Base-by-base conservation (phyloP, 2,329 filamentous ascomycete genomes). In the Penicillium olsonii region DNA sequence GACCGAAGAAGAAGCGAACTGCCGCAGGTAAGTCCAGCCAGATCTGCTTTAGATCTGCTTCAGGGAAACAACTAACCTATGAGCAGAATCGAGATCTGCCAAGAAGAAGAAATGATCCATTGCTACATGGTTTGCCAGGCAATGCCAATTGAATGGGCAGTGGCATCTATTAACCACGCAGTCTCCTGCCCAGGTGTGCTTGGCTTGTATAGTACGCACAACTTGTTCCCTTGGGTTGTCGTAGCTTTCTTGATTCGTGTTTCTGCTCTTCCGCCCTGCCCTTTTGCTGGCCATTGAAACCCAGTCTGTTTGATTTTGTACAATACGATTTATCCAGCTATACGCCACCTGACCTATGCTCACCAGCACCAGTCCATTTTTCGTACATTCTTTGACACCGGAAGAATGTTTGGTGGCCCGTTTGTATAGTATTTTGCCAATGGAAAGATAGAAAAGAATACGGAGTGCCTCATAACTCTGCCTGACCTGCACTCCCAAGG, bases 1-100 rank as follows among this genome's bases (percentile, higher is more conserved):
- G 87, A 37, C 91, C 92, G 7, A 87, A 95, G 82, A 96, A 95
- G 83, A 95, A 94, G 80, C 85, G 79, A 67, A 84, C 79, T 18
- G 68, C 68, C 24, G 72, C 68, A 58, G 72, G 73, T 75, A 66
- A 59, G 37, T 34, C 27, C 29, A 12, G 9, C 17, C 33, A 26
- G n/a, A 2, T 20, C 10, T 26, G 8, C 2, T 11, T 17, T n/a
- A 15, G 12, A 29, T 4, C n/a, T 8, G 27, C 8, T 3, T 24
- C 22, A 11, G 19, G 31, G 27, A 18, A 24, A 24, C 22, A 18
- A 12, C 49, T 54, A 49, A 53, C 15, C 20, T 31, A 17, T 17
- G 5, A 37, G 34, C 24, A 63, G 60, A 63, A 51, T 63, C 60
- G 27, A 54, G 59, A 18, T 56, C 60, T 15, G 53, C 59, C 17